These are phyloP conservation scores for Xylaria multiplex DNA, from an alignment of 2,329 filamentous ascomycete genomes.

Conservation along the genomic window DNA sequence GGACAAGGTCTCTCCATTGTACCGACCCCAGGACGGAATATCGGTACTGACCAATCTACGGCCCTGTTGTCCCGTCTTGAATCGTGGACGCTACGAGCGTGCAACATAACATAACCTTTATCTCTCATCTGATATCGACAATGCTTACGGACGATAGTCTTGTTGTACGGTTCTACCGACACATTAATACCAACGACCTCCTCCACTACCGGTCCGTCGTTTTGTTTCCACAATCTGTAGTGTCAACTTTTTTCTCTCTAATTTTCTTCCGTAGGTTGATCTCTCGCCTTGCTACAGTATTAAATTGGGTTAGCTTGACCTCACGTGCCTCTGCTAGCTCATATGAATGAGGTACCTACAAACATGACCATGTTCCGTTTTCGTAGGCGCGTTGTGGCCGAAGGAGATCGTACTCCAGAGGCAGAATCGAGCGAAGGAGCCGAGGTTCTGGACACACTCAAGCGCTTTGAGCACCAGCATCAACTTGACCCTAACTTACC, in stretches of 20 bases:
- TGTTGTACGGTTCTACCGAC: background rate
- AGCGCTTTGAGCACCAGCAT: constrained; percentile 61
- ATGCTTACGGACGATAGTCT: constrained; percentile 2
- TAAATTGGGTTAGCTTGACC: background rate
- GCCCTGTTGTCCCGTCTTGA: constrained; percentile 30
- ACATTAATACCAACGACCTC: constrained; percentile 16
- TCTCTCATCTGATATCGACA: constrained; percentile 13
- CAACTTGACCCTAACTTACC: constrained; percentile 68
- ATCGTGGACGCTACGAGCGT: constrained; percentile 7
- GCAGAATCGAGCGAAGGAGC: constrained; percentile 37
- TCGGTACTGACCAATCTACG: constrained; percentile 27
- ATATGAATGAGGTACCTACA: constrained; percentile 9
- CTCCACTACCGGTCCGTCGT: constrained; percentile 6
- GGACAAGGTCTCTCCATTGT: constrained; percentile 35
- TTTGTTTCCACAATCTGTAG: background rate
- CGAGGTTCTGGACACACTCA: constrained; percentile 44
- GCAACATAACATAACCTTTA: constrained; percentile 12
- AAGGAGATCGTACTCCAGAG: constrained; percentile 36
- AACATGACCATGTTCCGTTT: constrained; percentile 39
- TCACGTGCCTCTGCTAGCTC: background rate
- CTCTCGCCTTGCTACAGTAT: constrained; percentile 1
- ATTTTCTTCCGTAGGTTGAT: constrained; percentile 3
- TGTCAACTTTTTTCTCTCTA: background rate
- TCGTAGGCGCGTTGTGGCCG: constrained; percentile 39
- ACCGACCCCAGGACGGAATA: constrained; percentile 30